Base-by-base conservation (phyloP, 1,284 basidiomycete genomes). In the Pterulicium gracile region DNA sequence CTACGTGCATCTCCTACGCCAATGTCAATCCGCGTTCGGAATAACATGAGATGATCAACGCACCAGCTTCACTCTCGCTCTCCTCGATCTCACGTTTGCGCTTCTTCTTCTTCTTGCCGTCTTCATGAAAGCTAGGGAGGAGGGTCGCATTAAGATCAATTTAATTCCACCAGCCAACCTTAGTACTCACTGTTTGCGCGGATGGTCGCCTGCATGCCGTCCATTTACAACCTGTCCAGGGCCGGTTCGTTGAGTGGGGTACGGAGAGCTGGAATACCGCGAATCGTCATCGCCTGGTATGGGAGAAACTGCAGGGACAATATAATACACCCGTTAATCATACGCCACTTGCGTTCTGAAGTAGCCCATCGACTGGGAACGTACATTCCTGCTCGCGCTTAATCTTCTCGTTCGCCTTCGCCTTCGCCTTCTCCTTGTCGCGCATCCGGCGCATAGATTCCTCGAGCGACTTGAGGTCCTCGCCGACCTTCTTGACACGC, bases 341-440 rank as follows among this genome's bases (percentile, higher is more conserved):
- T 52, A 54, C 49, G 45, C 18, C 23, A 49, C 41, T 50, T 47
- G 50, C 45, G 50, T 53, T 55, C 49, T 40, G 44, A n/a, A n/a
- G n/a, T n/a, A 50, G 46, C 34, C 18, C 19, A 39, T 17, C 5
- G 15, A 17, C 7, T 15, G 7, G 19, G 36, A 39, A 82, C 83
- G 64, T 67, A 86, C 79, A 79, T 56, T 75, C 85, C 59, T 69
- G 76, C 58, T 81, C 84, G 52, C 73, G 75, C 63, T 81, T 83
- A 45, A 78, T 65, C 62, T 75, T 83, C 51, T 81, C 79, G 43
- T 73, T 57, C 22, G 73, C 75, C 62, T 74, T 83, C 40, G 73
- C 75, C 61, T 88, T 87, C 2, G 79, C 79, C 63, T 85, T 84
- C 62, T 80, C 80, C 61, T 74, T 79, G 65, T 82, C 83, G 65